Evolutionary conservation across 495 filamentous ascomycete species (phyloP), one percentile per base, ranked within the genome.

Genomic region (Penicillium steckii): DNA sequence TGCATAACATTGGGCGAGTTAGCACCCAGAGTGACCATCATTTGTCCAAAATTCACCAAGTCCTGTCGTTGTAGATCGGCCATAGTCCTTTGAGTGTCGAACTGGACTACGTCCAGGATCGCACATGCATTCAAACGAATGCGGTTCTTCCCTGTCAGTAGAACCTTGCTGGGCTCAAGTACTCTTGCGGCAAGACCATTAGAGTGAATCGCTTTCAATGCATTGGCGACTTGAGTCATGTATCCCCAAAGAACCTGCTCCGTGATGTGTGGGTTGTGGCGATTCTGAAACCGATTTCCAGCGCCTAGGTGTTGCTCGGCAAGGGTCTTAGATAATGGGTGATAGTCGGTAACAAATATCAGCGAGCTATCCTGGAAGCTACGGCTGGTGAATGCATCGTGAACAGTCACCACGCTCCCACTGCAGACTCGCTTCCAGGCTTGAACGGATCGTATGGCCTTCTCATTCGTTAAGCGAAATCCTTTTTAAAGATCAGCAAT

Each of bases 281-380:
- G 71, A 48, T 70, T 67, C 38, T 72, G 69, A 56, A 78, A 84
- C 55, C 82, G 73, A 48, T 76, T 74, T 43, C 75, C 79, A 13
- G 71, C 66, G 30, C 81, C 79, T 55, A 95, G 84, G 56, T 96
- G 86, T 52, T 90, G 83, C 61, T 97, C 93, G 26, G 85, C 83
- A 12, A 98, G 77, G 3, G 94, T 96, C 70, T 94, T 95, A 22
- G 93, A 88, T 19, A 91, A 73, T 1, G 94, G 95, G 62, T 95
- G 89, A 62, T 93, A 98, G 66, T 95, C 89, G 50, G 89, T 95
- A 27, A 95, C 91, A 65, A 97, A 89, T 52, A 98, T 87, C 46
- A 98, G 78, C 13, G 95, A 97, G 67, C 87, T 95, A 61, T 97
- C 95, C 52, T 91, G 89, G 71, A 97, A 98, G 41, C 85, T 86